These are phyloP conservation scores for Verticillium nonalfalfae DNA, from an alignment of 2,329 filamentous ascomycete species.

Conservation along the genomic window DNA sequence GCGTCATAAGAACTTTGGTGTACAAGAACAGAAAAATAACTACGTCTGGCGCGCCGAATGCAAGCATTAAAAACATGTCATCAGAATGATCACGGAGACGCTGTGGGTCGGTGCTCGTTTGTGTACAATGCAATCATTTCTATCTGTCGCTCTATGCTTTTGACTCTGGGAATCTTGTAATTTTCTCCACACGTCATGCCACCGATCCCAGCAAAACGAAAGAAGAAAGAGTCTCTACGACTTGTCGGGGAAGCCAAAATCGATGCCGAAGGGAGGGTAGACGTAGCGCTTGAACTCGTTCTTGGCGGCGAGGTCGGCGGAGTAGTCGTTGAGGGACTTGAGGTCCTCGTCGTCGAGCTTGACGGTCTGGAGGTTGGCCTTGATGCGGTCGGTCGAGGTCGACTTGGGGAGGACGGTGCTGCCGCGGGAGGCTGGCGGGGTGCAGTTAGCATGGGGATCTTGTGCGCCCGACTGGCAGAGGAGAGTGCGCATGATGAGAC, in stretches of 20 bases:
- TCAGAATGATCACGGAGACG: too few relatives aligned
- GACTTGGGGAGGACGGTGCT: conserved; percentile 70
- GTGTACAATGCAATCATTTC: not conserved
- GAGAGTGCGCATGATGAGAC: too few relatives aligned
- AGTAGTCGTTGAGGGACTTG: conserved; percentile 48
- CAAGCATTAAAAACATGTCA: too few relatives aligned
- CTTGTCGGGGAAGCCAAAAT: conserved; percentile 71
- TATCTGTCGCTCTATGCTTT: conserved; percentile 1
- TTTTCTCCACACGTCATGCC: not conserved
- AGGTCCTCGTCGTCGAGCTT: conserved; percentile 59
- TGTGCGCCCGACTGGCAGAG: not conserved
- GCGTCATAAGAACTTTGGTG: too few relatives aligned
- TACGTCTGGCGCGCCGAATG: too few relatives aligned
- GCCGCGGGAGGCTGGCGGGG: conserved; percentile 53
- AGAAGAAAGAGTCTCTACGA: conserved; percentile 9
- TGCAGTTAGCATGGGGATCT: not conserved
- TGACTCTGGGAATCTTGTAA: not conserved
- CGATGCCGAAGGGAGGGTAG: conserved; percentile 61
- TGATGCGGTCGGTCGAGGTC: conserved; percentile 60
- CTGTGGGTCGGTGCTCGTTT: not conserved
- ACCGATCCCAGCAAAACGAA: not conserved
- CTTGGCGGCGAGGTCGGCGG: conserved; percentile 38
- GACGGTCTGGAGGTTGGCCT: conserved; percentile 62
- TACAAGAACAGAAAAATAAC: too few relatives aligned
- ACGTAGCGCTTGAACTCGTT: conserved; percentile 55